phyloP scores from a whole-genome alignment of 208 protist genomes.

The Leishmania turanica region DNA sequence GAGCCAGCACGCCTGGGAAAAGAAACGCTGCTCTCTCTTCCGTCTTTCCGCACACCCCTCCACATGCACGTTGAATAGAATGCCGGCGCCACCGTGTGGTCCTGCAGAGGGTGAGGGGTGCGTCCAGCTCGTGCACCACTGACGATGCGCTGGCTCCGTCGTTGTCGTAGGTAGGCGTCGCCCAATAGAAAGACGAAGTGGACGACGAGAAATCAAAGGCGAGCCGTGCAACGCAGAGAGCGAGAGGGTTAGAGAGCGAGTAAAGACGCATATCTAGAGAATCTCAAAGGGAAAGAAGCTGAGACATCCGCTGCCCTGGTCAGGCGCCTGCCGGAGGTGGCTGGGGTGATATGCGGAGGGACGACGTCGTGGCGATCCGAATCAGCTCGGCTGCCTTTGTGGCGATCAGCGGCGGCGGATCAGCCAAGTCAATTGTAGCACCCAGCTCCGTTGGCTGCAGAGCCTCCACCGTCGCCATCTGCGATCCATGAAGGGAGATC shows the following conservation, averaged over 20 bases:
- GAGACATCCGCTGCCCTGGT: too few species aligned
- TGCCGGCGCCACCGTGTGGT: neutral
- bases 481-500: constrained; percentile 53
- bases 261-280: too few species aligned
- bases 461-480: constrained; percentile 58
- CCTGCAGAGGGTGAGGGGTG: neutral
- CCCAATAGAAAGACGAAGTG: neutral
- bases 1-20: too few species aligned
- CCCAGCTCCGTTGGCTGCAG: constrained; percentile 45
- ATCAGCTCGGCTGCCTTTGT: constrained; percentile 30
- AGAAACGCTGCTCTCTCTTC: too few species aligned
- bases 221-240: neutral
- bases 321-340: too few species aligned
- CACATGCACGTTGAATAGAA: neutral
- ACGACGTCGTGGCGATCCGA: neutral
- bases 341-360: neutral
- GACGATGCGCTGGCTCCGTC: too few species aligned
- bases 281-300: too few species aligned
- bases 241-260: neutral
- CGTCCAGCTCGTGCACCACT: neutral
- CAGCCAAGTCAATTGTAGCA: constrained; percentile 29
- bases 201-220: too few species aligned
- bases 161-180: neutral
- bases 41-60: too few species aligned
- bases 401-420: constrained; percentile 30